These are phyloP conservation scores for Annulohypoxylon truncatum DNA, from an alignment of 2,329 filamentous ascomycete genomes.

Conservation along the genomic window DNA sequence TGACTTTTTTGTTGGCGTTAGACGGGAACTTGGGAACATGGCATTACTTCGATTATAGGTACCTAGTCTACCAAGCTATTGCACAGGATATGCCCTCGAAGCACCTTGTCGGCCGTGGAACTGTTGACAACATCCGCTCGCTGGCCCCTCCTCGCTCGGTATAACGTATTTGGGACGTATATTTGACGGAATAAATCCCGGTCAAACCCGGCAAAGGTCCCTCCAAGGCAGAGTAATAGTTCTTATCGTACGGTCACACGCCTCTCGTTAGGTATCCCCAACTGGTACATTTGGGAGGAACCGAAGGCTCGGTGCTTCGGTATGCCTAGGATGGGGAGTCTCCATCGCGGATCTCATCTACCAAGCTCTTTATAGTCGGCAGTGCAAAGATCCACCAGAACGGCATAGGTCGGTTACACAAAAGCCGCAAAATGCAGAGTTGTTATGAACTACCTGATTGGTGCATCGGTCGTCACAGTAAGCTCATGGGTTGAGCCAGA, in stretches of 20 bases:
- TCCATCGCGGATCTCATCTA: slow-evolving; percentile 30
- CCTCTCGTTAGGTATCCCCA: slow-evolving; percentile 24
- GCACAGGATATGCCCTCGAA: slow-evolving; percentile 20
- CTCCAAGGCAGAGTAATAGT: slow-evolving; percentile 6
- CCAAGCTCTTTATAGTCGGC: slow-evolving; percentile 15
- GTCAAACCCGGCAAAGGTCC: slow-evolving; percentile 7
- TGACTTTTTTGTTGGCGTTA: slow-evolving; percentile 9
- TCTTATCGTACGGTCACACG: slow-evolving; percentile 26
- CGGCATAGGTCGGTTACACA: slow-evolving; percentile 29
- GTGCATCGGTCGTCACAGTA: slow-evolving; percentile 35
- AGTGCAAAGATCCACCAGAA: slow-evolving; percentile 17
- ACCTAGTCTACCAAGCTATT: slow-evolving; percentile 36
- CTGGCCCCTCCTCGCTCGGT: slow-evolving; percentile 13
- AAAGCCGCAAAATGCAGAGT: slow-evolving; percentile 27
- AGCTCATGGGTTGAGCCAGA: slow-evolving; percentile 32
- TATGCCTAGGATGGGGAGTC: slow-evolving; percentile 30
- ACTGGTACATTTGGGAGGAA: slow-evolving; percentile 24
- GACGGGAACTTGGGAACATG: slow-evolving; percentile 13
- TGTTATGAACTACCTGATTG: slow-evolving; percentile 30
- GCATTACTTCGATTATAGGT: slow-evolving; percentile 31
- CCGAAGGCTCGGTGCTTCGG: slow-evolving; percentile 26
- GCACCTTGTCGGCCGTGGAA: slow-evolving; percentile 6
- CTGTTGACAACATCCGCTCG: not conserved
- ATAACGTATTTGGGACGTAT: slow-evolving; percentile 11
- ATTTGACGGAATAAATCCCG: slow-evolving; percentile 5